Conservation (phyloP, 306 rosid species). For the peach (Prunus persica) region DNA sequence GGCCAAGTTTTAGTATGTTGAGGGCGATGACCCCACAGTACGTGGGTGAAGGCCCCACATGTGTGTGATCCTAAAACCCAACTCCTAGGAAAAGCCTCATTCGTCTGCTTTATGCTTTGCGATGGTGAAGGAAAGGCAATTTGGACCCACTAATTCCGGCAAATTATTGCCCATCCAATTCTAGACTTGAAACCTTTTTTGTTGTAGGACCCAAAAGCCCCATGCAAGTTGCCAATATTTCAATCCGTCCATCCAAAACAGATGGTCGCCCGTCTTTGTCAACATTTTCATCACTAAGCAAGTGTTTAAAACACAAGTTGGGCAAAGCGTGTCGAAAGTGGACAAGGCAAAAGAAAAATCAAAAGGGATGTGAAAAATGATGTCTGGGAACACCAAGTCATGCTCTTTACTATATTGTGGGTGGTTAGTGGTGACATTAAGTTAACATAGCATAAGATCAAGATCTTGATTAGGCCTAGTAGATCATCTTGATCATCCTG, state of each 20-base stretch:
- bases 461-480: background rate
- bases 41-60: conserved; percentile 32
- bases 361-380: background rate
- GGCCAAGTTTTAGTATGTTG: background rate
- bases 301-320: conserved; percentile 13
- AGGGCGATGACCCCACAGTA: conserved; percentile 27
- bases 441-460: conserved; percentile 6
- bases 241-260: background rate
- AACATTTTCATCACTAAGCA: background rate
- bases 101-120: background rate
- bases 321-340: background rate
- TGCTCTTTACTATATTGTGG: background rate
- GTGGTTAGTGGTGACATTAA: background rate
- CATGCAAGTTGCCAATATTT: background rate
- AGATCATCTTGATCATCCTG: background rate
- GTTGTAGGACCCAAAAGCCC: conserved; percentile 5
- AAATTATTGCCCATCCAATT: background rate
- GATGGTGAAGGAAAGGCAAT: background rate
- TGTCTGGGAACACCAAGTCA: background rate
- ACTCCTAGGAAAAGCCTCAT: background rate
- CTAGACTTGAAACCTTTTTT: background rate
- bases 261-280: background rate
- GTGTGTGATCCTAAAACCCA: background rate
- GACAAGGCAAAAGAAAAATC: background rate
- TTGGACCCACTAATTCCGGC: background rate